Evolutionary conservation across 164 flowering plant genomes (phyloP), one percentile per base, ranked within the genome.

Genomic region (Magnolia sinica): DNA sequence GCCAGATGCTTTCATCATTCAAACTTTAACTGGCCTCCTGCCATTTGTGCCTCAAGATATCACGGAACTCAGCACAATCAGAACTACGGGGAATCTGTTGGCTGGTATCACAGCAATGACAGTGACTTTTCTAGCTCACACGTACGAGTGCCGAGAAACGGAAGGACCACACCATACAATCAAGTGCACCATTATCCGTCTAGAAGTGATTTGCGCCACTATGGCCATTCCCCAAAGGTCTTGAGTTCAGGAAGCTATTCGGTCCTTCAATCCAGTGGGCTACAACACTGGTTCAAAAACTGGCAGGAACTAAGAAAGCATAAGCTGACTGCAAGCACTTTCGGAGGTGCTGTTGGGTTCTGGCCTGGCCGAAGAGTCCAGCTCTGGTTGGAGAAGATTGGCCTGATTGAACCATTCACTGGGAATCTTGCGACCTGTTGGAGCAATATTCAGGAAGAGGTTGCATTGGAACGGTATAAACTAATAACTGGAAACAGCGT

Each of bases 271-370:
- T 76, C 87, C 27, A 78, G 79, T 68, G 63, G 79, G 51, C 81
- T 87, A 64, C 83, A 86, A 63, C 92, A 91, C 70, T 81, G 88
- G 88, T 89, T 87, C 83, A 91, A 91, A 79, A 87, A 89, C 69
- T 91, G 96, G 96, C 88, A 87, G 70, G 88, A 87, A 11, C 61
- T 59, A 61, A 81, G 96, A 70, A 87, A 73, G 78, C 50, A 88
- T 74, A 91, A 86, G 76, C 85, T 90, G 18, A 91, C 96, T 13
- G 91, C 92, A 50, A 90, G 92, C 81, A 91, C 91, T 70, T 90
- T 91, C 76, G 84, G 78, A 49, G 82, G 79, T 1, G 96, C 96
- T 2, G 72, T 91, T 78, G 94, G 96, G 3, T 87, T 91, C 68
- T 87, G 87, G 87, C 90, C 79, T 64, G 64, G 79, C 6, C 76